phyloP scores from a whole-genome alignment of 202 grass and related monocot genomes.

The Elaeis oleifera region DNA sequence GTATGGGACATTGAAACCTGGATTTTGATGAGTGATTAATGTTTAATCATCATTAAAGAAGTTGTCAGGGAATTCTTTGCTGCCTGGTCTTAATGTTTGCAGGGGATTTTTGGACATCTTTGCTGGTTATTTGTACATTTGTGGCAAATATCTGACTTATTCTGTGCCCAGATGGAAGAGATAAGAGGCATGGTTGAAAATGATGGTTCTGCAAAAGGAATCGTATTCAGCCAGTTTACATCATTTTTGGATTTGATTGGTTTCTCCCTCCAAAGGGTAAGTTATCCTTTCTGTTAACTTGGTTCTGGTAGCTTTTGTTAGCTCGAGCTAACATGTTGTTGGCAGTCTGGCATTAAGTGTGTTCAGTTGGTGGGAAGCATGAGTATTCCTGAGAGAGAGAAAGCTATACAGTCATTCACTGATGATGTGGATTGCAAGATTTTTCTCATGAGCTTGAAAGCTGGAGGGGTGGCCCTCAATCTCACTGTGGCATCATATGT shows the following conservation, averaged over 20 bases:
- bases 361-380: conserved; percentile 83
- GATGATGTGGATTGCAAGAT: conserved; percentile 67
- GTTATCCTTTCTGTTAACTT: not conserved
- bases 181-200: conserved; percentile 82
- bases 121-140: no score
- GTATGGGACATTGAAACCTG: no score
- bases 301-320: not conserved
- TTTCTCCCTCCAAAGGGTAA: conserved; percentile 66
- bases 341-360: conserved; percentile 69
- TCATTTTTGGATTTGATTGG: conserved; percentile 94
- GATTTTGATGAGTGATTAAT: no score
- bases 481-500: conserved; percentile 91
- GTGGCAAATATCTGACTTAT: no score
- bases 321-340: conserved; percentile 23
- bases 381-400: conserved; percentile 69
- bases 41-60: no score
- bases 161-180: conserved; percentile 62
- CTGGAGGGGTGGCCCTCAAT: conserved; percentile 91
- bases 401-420: conserved; percentile 75
- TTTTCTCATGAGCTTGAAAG: conserved; percentile 97
- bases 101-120: no score
- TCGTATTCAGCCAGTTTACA: conserved; percentile 94
- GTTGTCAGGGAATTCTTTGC: no score
- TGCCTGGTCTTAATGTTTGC: no score
- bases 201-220: conserved; percentile 94